Conservation (phyloP, 2,329 filamentous ascomycete genomes). For the Chaetomium olivaceum region DNA sequence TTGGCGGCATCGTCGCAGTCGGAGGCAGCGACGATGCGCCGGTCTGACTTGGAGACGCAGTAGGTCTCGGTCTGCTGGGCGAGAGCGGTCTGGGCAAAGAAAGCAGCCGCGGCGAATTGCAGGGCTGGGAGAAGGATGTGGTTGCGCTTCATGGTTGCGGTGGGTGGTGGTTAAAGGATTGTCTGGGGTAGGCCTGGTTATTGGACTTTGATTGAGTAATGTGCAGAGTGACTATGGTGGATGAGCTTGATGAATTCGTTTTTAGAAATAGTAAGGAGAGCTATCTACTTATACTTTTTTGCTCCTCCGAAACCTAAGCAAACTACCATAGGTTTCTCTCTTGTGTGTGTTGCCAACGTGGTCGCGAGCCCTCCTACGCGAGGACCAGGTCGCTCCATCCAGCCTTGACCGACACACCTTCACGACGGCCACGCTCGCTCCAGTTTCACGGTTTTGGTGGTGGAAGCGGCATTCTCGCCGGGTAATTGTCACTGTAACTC, state of each 20-base stretch:
- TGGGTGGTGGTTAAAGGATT: too few species aligned
- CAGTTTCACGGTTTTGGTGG: too few species aligned
- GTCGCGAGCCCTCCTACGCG: not conserved
- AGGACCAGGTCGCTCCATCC: too few species aligned
- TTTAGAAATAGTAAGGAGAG: not conserved
- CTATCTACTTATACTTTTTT: not conserved
- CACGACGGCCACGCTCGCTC: too few species aligned
- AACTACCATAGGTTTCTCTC: not conserved
- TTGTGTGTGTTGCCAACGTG: not conserved
- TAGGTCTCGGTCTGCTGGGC: not conserved
- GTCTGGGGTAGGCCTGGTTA: too few species aligned
- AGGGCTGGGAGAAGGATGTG: not conserved
- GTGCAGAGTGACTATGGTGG: not conserved
- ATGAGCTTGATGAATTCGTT: not conserved
- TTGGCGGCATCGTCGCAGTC: not conserved
- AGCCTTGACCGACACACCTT: too few species aligned
- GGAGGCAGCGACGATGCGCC: not conserved
- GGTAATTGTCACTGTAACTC: too few species aligned
- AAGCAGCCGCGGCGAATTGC: constrained; percentile 1
- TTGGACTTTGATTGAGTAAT: too few species aligned
- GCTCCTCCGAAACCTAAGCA: not conserved
- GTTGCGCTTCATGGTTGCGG: not conserved
- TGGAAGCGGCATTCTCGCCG: too few species aligned
- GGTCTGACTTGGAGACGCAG: not conserved
- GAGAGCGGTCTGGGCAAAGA: not conserved